These are phyloP conservation scores for Solanum gandarillasii DNA, from an alignment of 257 asterid genomes.

Conservation along the genomic window DNA sequence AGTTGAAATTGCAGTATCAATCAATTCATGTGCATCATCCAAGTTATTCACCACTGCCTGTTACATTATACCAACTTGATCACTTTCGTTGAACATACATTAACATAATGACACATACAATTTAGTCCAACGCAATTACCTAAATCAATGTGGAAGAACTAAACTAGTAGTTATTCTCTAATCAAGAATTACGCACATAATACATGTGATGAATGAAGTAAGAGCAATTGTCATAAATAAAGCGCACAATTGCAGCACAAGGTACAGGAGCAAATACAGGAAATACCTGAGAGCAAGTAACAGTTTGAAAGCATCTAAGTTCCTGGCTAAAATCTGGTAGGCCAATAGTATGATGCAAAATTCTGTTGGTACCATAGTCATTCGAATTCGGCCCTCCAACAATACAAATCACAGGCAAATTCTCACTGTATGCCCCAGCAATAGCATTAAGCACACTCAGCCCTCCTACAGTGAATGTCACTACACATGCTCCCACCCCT, in stretches of 20 bases:
- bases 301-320: constrained; percentile 54
- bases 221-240: not conserved
- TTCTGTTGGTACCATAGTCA: constrained; percentile 46
- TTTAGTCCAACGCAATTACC: not conserved
- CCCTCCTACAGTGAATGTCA: constrained; percentile 79
- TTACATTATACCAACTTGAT: not conserved
- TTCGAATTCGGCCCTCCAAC: constrained; percentile 80
- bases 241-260: not conserved
- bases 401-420: constrained; percentile 64
- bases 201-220: not conserved
- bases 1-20: constrained; percentile 28
- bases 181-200: not conserved
- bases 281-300: constrained; percentile 60
- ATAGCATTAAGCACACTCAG: constrained; percentile 68
- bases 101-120: not conserved
- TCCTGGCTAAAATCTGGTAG: constrained; percentile 74
- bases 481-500: constrained; percentile 75
- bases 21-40: constrained; percentile 16
- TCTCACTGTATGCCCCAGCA: constrained; percentile 81
- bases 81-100: not conserved
- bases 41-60: constrained; percentile 24
- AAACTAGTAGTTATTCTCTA: not conserved
- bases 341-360: constrained; percentile 41
- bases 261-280: not conserved
- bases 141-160: not conserved